Base-by-base conservation (phyloP, 805 yeast species). In the Clavispora carvajalis region DNA sequence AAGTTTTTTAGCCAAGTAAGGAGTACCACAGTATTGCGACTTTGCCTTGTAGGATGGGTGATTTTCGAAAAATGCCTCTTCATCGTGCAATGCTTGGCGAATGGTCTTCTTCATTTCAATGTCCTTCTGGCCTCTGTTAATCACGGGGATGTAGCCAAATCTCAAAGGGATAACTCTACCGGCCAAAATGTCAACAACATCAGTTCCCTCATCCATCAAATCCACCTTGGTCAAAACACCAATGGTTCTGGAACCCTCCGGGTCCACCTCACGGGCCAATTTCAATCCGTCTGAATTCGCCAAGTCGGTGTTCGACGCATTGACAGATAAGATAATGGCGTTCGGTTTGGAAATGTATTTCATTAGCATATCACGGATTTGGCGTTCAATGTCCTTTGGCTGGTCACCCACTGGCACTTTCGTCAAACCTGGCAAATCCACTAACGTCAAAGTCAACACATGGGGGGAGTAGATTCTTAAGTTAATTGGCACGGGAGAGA, bases 351-450 rank as follows among this genome's bases (percentile, higher is more conserved):
- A 83, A 50, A 93, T 90, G 60, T 84, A 93, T 64, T 89, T 90
- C 75, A 93, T 74, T 36, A 93, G 73, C 88, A 93, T 83, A 49
- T 89, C 95, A 58, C 89, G 82, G 56, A 93, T 93, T 67, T 88
- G 97, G 49, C 76, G 80, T 69, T 93, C 99, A 51, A 93, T 93
- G 63, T 93, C 99, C 55, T 85, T 84, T 40, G 99, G 99, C 67
- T 93, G 99, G 67, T 93, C 99, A 37, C 99, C 99, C 41, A 93
- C 96, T 4, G 99, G 99, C 28, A 93, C 99, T 62, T 93, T 93
- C 30, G 99, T 93, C 57, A 93, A 77, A 45, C 99, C 99, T 8
- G 99, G 99, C 56, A 93, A 76, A 67, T 93, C 99, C 30, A 93
- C 97, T 54, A 93, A 75, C 7, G 99, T 93, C 60, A 91, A 77